A percentile compares a stretch with the other conserved stretches of the same genome.
phyloP scores from a whole-genome alignment of 768 basidiomycete species.

The Russula sp. region DNA sequence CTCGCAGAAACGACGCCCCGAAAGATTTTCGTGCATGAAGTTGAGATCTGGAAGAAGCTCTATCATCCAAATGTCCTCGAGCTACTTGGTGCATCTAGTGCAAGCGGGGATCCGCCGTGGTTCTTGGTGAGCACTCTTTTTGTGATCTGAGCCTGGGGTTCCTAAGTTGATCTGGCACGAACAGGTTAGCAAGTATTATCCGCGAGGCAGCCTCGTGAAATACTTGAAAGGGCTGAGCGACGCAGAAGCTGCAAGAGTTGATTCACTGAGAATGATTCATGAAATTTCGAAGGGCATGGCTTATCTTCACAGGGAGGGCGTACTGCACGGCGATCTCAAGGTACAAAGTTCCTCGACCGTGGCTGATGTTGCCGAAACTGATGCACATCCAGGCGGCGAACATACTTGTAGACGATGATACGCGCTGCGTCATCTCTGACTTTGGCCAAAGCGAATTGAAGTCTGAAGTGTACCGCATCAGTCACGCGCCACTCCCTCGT shows the following conservation, averaged over 20 bases:
- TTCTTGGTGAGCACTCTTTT: constrained; percentile 39
- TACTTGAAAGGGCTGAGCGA: constrained; percentile 41
- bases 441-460: constrained; percentile 82
- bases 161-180: not conserved
- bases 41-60: constrained; percentile 66
- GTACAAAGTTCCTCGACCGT: constrained; percentile 32
- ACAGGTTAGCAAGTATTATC: constrained; percentile 61
- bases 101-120: constrained; percentile 64
- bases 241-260: constrained; percentile 32
- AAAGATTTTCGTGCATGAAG: constrained; percentile 62
- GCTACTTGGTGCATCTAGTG: constrained; percentile 73
- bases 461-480: constrained; percentile 58
- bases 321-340: constrained; percentile 81
- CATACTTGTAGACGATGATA: constrained; percentile 63
- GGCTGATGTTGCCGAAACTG: not conserved
- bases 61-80: constrained; percentile 64
- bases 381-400: constrained; percentile 52
- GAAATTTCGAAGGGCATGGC: constrained; percentile 79
- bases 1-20: constrained; percentile 55
- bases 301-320: constrained; percentile 62
- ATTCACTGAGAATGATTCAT: constrained; percentile 55
- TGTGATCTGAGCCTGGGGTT: constrained; percentile 13
- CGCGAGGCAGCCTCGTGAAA: constrained; percentile 56
- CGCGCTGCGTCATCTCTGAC: constrained; percentile 69
- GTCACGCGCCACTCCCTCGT: constrained; percentile 38